Base-by-base conservation (phyloP, 2,329 filamentous ascomycete species). In the Endoconidiophora laricicola region DNA sequence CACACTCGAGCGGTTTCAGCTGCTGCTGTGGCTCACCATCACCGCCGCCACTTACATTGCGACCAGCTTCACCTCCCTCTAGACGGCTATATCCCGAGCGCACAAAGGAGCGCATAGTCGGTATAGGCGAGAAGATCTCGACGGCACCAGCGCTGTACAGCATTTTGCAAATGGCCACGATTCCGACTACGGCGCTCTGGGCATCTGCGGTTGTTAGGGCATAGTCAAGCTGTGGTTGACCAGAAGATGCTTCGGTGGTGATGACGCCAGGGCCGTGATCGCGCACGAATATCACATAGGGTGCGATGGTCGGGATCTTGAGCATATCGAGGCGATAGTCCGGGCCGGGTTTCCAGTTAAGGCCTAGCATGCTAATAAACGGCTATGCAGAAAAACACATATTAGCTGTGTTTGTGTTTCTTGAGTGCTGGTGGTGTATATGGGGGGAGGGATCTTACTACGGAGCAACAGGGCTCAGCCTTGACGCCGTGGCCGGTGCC, bases 401-500 rank as follows among this genome's bases (percentile, higher is more conserved):
- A 39, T 48, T 20, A 48, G 46, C 29, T 33, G 29, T 33, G 12
- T 33, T 33, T 12, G 4, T 12, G 1, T 33, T 18, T 18, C 16
- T 18, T 36, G 23, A 18, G 24, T 18, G 16, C 16, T 38, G 36
- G 9, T 9, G 12, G 9, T 24, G 23, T 14, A 10, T 24, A 23
- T 16, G 2, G 10, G 3, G 40, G 12, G n/a, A 41, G 14, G n/a
- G 39, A 60, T 14, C 70, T 58, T 59, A 74, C 72, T 50, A 78
- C 56, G 82, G 91, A 88, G 58, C 74, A 75, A 1, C 76, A 76
- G 7, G 79, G 71, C 68, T 95, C 87, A 24, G 95, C 69, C 62
- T 93, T 94, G 45, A 73, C 72, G 38, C 90, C 90, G 58, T 95
- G 86, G 52, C 86, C 86, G 40, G 79, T 70, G 4, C 76, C 76